Base-by-base conservation (phyloP, 768 basidiomycete genomes). In the Psilocybe cyanescens region DNA sequence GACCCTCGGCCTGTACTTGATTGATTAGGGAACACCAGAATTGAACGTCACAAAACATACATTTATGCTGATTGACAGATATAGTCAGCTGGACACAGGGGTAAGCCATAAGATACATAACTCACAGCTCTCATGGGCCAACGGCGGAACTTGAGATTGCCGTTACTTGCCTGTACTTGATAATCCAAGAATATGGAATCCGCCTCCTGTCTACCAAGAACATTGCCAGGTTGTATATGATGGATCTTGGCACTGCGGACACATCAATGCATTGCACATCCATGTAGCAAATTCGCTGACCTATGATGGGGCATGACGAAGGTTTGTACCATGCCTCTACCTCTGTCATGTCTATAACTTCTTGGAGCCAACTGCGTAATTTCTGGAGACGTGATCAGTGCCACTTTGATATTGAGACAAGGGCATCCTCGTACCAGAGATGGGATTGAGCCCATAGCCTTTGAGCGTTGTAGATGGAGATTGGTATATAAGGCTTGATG, bases 111-210 rank as follows among this genome's bases (percentile, higher is more conserved):
- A 48, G 31, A 16, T 52, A 48, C 24, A 24, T 30, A 30, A 53
- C 86, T 74, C 66, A 92, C 92, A 61, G 76, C 76, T 78, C 85
- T 79, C 65, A 93, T 69, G 7, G 91, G 91, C 82, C 87, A 92
- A 60, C 92, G 79, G 55, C 88, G 81, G 72, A 94, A 91, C 33
- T 74, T 76, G 44, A 94, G 70, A 24, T 70, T 71, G 11, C 88
- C 88, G 1, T 76, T 67, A 9, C 73, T 70, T 8, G 90, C 91
- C 67, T 92, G 83, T 30, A 75, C 69, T 71, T 94, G 92, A 72
- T 93, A 94, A 24, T 83, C 70, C 52, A 72, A 61, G 65, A 94
- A 91, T 39, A 91, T 83, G 8, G 69, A 44, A 63, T 92, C 80
- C 1, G 88, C 89, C 30, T 85, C 83, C 39, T 69, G 61, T 50